These are phyloP conservation scores for Tricholoma sp. DNA, from an alignment of 768 basidiomycete species.

Conservation along the genomic window DNA sequence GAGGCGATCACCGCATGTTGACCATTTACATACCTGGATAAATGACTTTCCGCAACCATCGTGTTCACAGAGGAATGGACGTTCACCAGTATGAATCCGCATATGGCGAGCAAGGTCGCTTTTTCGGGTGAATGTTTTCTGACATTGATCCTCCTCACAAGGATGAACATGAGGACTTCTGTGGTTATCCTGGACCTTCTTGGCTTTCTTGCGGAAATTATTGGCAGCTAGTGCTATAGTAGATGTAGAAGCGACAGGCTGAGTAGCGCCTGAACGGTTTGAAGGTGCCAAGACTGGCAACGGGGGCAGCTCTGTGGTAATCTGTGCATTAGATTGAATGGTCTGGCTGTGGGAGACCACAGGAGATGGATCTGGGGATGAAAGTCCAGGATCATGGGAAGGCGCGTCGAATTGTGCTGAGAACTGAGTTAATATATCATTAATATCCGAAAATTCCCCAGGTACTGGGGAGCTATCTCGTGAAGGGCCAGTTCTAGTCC, in stretches of 20 bases:
- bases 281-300: conserved; percentile 31
- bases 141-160: conserved; percentile 70
- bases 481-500: conserved; percentile 28
- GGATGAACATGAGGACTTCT: conserved; percentile 46
- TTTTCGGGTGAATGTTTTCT: conserved; percentile 76
- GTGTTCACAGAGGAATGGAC: conserved; percentile 74
- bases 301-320: conserved; percentile 14
- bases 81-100: conserved; percentile 88
- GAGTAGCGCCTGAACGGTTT: conserved; percentile 26
- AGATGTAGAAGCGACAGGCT: conserved; percentile 52
- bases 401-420: conserved; percentile 64
- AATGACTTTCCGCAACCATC: conserved; percentile 83
- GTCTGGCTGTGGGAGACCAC: conserved; percentile 40
- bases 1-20: conserved; percentile 6
- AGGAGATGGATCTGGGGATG: conserved; percentile 44
- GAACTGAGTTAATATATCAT: conserved; percentile 72
- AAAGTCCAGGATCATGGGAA: conserved; percentile 34
- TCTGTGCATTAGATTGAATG: conserved; percentile 20
- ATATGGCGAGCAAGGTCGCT: conserved; percentile 84
- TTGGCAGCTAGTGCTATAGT: conserved; percentile 23
- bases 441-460: conserved; percentile 65
- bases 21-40: conserved; percentile 60
- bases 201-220: conserved; percentile 26
- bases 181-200: conserved; percentile 41
- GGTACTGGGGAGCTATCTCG: conserved; percentile 42